Base-by-base conservation (phyloP, 2,329 filamentous ascomycete genomes). In the Aspergillus sp. region DNA sequence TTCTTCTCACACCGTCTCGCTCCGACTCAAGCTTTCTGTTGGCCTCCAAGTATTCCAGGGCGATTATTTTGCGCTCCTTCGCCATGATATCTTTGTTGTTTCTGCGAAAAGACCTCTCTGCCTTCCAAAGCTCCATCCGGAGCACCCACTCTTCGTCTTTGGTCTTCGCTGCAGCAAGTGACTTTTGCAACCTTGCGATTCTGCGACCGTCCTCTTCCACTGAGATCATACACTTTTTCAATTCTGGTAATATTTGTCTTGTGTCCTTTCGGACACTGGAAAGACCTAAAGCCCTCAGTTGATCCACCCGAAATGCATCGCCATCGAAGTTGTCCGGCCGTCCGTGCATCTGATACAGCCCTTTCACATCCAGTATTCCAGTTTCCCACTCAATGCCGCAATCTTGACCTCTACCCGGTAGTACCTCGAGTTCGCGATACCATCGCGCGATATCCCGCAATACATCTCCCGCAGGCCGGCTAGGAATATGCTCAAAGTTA, bases 321-420 rank as follows among this genome's bases (percentile, higher is more conserved):
- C 66, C 63, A 23, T 68, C 55, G 41, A 68, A 65, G 3, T 57
- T 27, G 30, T 61, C 61, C 10, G 61, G 65, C 66, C 67, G 68
- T n/a, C 66, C 65, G 19, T 62, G 8, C 38, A 38, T 47, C 15
- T 17, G 54, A 41, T 61, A 64, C 52, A 63, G 17, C 5, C 5
- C 49, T 27, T 50, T 56, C 17, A 61, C 27, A 7, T 57, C 38
- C 25, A 55, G 19, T 21, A 57, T 42, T 5, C 27, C 5, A 30
- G 32, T 5, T 3, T 32, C 23, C 60, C 60, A 59, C 11, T 42
- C 42, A 15, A n/a, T 5, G 15, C 36, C 17, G 5, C 50, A 32
- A 5, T 58, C 8, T n/a, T 62, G 30, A 8, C 49, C 23, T 13
- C 50, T 25, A 11, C 44, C 51, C 11, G 65, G 66, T 11, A 67